phyloP scores from a whole-genome alignment of 139 green algal genomes.

The Chlorella sp. region DNA sequence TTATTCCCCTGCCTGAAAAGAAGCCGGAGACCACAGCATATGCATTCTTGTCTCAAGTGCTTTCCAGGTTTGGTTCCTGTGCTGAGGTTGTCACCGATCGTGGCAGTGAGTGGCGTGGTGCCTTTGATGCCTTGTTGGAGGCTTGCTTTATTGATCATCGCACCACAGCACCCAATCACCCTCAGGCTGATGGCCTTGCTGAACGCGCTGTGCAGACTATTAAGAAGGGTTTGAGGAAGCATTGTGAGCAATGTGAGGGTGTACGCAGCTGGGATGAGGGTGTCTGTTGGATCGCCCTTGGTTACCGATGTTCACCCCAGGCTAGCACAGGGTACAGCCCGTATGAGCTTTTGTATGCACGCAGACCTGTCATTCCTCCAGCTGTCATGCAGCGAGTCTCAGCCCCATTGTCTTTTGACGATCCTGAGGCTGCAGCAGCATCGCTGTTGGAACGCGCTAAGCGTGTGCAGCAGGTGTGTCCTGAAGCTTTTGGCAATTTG shows the following conservation, averaged over 20 bases:
- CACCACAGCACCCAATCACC: slow-evolving; percentile 12
- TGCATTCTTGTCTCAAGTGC: slow-evolving; percentile 11
- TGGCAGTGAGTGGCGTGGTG: slow-evolving; percentile 24
- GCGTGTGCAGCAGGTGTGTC: background rate
- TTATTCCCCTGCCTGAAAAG: slow-evolving; percentile 20
- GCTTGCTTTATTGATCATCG: slow-evolving; percentile 21
- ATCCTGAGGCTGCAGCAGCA: background rate
- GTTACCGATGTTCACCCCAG: slow-evolving; percentile 27
- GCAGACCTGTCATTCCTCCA: slow-evolving; percentile 7
- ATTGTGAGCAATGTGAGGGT: background rate
- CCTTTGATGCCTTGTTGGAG: slow-evolving; percentile 21
- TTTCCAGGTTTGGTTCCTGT: slow-evolving; percentile 5
- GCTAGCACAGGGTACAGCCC: slow-evolving; percentile 3
- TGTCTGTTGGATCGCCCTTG: slow-evolving; percentile 23
- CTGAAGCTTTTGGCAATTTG: slow-evolving; percentile 16
- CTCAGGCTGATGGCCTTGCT: slow-evolving; percentile 24
- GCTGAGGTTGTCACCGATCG: slow-evolving; percentile 33
- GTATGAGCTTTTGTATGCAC: slow-evolving; percentile 23
- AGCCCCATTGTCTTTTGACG: slow-evolving; percentile 1
- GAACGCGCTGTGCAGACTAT: slow-evolving; percentile 20
- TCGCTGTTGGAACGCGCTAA: slow-evolving; percentile 4
- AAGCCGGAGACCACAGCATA: background rate
- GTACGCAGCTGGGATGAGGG: slow-evolving; percentile 5
- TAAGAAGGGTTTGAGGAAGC: slow-evolving; percentile 26
- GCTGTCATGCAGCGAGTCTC: slow-evolving; percentile 7